Conservation (phyloP, 1,284 basidiomycete species). For the Malassezia equina region DNA sequence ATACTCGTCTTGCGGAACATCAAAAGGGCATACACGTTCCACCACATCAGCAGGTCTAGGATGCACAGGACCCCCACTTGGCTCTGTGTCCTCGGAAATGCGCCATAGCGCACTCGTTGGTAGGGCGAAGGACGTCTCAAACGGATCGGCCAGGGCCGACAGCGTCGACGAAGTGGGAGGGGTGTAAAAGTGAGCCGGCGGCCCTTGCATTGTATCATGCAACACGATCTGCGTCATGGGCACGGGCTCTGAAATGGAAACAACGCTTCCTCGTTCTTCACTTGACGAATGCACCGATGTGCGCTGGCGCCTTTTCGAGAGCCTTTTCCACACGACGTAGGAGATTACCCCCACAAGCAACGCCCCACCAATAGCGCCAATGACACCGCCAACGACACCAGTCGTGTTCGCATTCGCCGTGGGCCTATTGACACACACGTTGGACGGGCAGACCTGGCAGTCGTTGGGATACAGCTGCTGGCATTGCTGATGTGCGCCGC, state of each 20-base stretch:
- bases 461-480: slow-evolving; percentile 12
- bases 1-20: neutral
- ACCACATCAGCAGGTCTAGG: neutral
- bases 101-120: slow-evolving; percentile 1
- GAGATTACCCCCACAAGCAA: neutral
- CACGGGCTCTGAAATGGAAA: neutral
- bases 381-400: neutral
- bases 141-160: neutral
- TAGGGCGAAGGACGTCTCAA: neutral
- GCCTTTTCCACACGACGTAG: neutral
- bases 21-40: neutral
- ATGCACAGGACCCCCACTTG: neutral
- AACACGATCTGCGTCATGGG: neutral
- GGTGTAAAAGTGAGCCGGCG: neutral
- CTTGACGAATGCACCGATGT: neutral
- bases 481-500: neutral
- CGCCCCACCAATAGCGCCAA: neutral
- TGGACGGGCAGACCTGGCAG: slow-evolving; percentile 9
- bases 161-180: neutral
- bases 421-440: slow-evolving; percentile 4
- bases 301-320: neutral
- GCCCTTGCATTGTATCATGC: neutral
- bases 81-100: slow-evolving; percentile 11
- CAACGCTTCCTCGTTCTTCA: neutral
- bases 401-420: no score